These are phyloP conservation scores for Moesziomyces globuligerus DNA, from an alignment of 1,284 basidiomycete species.

Conservation along the genomic window DNA sequence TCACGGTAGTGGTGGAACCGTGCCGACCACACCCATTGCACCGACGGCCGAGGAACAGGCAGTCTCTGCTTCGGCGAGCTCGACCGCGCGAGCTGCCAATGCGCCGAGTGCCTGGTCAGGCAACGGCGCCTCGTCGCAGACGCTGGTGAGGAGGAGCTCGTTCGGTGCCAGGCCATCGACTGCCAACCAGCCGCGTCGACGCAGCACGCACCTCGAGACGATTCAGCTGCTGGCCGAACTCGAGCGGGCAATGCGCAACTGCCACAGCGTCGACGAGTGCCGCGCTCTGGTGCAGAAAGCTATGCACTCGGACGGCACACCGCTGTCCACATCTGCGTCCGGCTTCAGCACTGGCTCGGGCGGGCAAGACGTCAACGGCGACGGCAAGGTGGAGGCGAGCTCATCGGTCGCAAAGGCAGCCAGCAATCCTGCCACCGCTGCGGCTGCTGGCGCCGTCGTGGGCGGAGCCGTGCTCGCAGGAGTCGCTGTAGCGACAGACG, in stretches of 20 bases:
- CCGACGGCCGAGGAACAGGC: conserved; percentile 4
- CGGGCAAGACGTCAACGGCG: conserved; percentile 1
- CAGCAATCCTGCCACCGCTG: conserved; percentile 5
- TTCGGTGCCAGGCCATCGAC: conserved; percentile 12
- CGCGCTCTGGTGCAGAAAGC: conserved; percentile 46
- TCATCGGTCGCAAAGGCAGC: too few relatives aligned
- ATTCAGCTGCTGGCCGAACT: conserved; percentile 45
- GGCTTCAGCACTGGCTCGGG: conserved; percentile 9
- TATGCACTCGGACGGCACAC: conserved; percentile 34
- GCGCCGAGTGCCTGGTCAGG: conserved; percentile 35
- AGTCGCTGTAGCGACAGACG: not conserved
- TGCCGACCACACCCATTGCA: conserved; percentile 3
- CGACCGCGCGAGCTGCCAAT: conserved; percentile 8
- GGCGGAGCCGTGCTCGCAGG: conserved; percentile 2
- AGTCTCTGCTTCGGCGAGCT: conserved; percentile 7
- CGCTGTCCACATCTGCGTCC: conserved; percentile 6
- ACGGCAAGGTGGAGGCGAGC: not conserved
- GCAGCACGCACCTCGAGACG: conserved; percentile 22
- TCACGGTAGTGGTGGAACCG: conserved; percentile 2
- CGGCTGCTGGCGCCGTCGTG: not conserved
- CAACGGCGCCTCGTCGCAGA: conserved; percentile 6
- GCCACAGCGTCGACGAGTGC: conserved; percentile 55
- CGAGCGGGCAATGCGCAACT: conserved; percentile 51
- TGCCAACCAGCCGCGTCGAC: conserved; percentile 14
- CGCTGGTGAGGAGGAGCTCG: conserved; percentile 19